Conservation (phyloP, 371 early-diverging fungal genomes). For the Dichotomocladium elegans region DNA sequence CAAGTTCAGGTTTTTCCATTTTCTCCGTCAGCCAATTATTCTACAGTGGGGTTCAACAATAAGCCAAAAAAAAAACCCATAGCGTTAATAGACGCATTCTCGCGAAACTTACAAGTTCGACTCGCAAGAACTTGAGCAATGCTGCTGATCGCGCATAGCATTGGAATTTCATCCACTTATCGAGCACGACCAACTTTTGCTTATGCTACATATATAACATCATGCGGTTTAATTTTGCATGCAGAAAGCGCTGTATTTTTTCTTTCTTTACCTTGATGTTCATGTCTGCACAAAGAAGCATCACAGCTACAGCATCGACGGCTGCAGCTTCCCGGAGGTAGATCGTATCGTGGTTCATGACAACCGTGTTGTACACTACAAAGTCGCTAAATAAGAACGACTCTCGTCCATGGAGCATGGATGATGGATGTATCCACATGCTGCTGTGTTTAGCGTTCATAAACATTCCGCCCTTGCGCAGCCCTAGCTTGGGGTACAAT, state of each 20-base stretch:
- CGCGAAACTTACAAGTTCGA: slow-evolving; percentile 37
- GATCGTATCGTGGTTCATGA: slow-evolving; percentile 47
- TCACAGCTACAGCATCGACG: slow-evolving; percentile 42
- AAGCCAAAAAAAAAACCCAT: background rate
- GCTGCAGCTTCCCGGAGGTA: slow-evolving; percentile 56
- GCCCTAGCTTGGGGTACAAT: slow-evolving; percentile 63
- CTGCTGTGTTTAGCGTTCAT: slow-evolving; percentile 20
- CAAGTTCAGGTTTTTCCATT: slow-evolving; percentile 34
- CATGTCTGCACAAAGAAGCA: slow-evolving; percentile 55
- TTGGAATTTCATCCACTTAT: slow-evolving; percentile 61
- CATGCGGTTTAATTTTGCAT: background rate
- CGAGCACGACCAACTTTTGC: slow-evolving; percentile 44
- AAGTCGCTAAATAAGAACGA: slow-evolving; percentile 28
- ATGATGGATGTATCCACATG: slow-evolving; percentile 60
- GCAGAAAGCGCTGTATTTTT: background rate
- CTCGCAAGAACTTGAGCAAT: slow-evolving; percentile 54
- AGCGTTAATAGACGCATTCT: background rate
- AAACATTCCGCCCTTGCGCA: slow-evolving; percentile 6
- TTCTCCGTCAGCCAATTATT: slow-evolving; percentile 30
- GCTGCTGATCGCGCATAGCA: slow-evolving; percentile 65
- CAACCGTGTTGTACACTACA: slow-evolving; percentile 54
- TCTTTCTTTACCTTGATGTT: slow-evolving; percentile 46
- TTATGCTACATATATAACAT: slow-evolving; percentile 44
- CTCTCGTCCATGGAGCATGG: slow-evolving; percentile 39
- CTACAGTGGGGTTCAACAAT: slow-evolving; percentile 6